Base-by-base conservation (phyloP, 768 basidiomycete species). In the Boletus reticuloceps region DNA sequence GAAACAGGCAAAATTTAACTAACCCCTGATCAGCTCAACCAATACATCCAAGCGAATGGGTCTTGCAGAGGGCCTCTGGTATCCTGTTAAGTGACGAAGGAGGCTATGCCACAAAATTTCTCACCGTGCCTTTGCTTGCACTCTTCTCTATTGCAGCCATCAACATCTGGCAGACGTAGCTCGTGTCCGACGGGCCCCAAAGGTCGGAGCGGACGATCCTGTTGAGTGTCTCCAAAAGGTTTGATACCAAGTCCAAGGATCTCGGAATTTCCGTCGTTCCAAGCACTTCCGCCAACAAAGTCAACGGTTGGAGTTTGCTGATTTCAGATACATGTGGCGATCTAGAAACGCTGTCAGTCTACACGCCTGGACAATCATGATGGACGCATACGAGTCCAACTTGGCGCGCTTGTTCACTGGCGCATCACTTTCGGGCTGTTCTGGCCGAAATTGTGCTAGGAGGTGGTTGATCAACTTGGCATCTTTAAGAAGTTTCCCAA, bases 21-120 rank as follows among this genome's bases (percentile, higher is more conserved):
- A 64, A 91, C 91, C 83, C 65, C 92, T 77, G 63, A 98, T 88
- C 37, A 95, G 78, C 56, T 95, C 91, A 13, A 97, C 88, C 20
- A 98, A 77, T 3, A 94, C 83, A 63, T 96, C 94, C 44, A 95
- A 72, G 14, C 92, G 83, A 49, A 96, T 76, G 0, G 83, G 75
- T 53, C 79, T 80, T 1, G 85, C 77, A 0, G 81, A 78, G 6
- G 73, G 70, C 46, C 82, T 82, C 87, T 88, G 47, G 5, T 50
- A n/a, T 10, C 19, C 14, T 40, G 22, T 22, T 58, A 43, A 20
- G 43, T n/a, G 31, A 41, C 29, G 14, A 57, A 41, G n/a, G 27
- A 41, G 25, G n/a, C 20, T 6, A 19, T 34, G 29, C 25, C 5
- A 37, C 36, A 41, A 6, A 68, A 38, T 14, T 27, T 50, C 79